Conservation (phyloP, 345 rosid species). For the Gossypium herbaceum region DNA sequence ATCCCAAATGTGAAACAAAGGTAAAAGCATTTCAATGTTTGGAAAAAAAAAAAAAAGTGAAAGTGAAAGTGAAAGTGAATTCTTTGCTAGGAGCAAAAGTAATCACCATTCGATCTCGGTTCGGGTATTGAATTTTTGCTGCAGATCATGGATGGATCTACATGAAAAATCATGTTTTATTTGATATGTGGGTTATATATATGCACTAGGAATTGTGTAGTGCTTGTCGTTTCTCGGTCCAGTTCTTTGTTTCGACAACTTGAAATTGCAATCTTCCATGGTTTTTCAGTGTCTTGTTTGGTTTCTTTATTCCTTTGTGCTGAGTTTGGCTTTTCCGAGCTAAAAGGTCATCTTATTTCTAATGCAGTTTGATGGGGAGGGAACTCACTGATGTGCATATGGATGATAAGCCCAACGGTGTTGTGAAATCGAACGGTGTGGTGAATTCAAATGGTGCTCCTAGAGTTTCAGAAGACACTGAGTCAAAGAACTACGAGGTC, state of each 20-base stretch:
- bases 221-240: not conserved
- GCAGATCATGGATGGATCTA: conserved; percentile 4
- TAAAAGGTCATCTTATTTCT: conserved; percentile 1
- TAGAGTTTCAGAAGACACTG: conserved; percentile 38
- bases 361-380: conserved; percentile 76
- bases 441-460: conserved; percentile 45
- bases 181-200: not conserved
- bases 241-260: too few relatives aligned
- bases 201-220: conserved; percentile 1
- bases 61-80: too few relatives aligned
- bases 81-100: not conserved
- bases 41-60: too few relatives aligned
- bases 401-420: conserved; percentile 55
- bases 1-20: too few relatives aligned
- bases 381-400: conserved; percentile 52
- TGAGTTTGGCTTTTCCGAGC: not conserved
- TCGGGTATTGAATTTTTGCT: not conserved
- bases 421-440: conserved; percentile 27
- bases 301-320: not conserved
- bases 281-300: not conserved
- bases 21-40: too few relatives aligned
- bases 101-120: not conserved
- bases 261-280: not conserved
- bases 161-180: not conserved
- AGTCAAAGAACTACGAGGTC: conserved; percentile 51